Conservation (phyloP, 2,329 filamentous ascomycete genomes). For the Venturia effusa region DNA sequence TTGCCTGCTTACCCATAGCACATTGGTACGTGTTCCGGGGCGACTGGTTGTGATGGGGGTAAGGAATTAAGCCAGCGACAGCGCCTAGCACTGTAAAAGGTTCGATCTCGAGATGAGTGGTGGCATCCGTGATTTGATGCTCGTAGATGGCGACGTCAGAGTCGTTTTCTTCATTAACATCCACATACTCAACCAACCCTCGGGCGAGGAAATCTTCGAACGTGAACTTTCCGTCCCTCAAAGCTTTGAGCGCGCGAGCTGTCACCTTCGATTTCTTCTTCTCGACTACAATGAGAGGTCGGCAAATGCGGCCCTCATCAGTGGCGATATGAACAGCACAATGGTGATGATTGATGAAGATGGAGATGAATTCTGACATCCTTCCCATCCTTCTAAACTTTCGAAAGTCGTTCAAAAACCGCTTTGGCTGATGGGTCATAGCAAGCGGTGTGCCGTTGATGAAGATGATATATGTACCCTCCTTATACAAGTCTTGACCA, state of each 20-base stretch:
- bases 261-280: constrained; percentile 74
- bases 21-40: constrained; percentile 98
- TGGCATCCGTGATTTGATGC: constrained; percentile 66
- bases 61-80: constrained; percentile 91
- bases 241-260: constrained; percentile 62
- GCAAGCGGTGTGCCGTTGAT: constrained; percentile 93
- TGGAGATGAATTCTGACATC: constrained; percentile 92
- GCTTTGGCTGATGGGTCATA: constrained; percentile 73
- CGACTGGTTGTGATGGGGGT: constrained; percentile 97
- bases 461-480: constrained; percentile 80
- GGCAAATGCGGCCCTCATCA: constrained; percentile 91
- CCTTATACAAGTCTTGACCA: constrained; percentile 76
- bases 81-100: constrained; percentile 94
- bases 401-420: constrained; percentile 76
- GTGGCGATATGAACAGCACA: constrained; percentile 90
- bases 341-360: constrained; percentile 90
- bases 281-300: constrained; percentile 91
- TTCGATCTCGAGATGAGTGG: constrained; percentile 94
- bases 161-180: constrained; percentile 98
- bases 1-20: constrained; percentile 99
- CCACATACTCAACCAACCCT: constrained; percentile 89
- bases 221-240: constrained; percentile 72
- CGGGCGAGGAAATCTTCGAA: constrained; percentile 91
- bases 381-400: constrained; percentile 79
- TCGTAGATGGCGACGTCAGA: constrained; percentile 87